Conservation (phyloP, 2,329 filamentous ascomycete species). For the Orbilia quercus region DNA sequence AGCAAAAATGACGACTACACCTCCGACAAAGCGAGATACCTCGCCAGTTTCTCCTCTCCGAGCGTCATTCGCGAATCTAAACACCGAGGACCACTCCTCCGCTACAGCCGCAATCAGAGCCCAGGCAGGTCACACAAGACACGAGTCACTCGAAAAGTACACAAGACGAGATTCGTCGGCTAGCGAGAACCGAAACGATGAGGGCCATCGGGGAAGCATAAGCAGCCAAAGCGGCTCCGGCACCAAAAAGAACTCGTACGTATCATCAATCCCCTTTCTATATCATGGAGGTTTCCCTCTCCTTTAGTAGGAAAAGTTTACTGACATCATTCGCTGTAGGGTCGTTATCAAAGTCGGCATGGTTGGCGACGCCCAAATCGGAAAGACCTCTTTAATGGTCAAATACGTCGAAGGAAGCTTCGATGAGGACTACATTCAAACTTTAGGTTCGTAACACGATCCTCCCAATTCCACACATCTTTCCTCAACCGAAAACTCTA, state of each 20-base stretch:
- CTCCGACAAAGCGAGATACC: conserved; percentile 51
- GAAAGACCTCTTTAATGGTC: conserved; percentile 99
- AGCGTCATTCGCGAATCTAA: conserved; percentile 53
- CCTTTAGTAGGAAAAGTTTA: neutral
- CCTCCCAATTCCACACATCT: neutral
- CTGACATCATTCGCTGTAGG: conserved; percentile 62
- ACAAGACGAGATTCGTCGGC: conserved; percentile 46
- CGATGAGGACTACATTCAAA: conserved; percentile 99
- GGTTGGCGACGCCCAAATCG: conserved; percentile 98
- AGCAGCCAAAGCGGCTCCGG: conserved; percentile 51
- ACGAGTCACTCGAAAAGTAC: conserved; percentile 56
- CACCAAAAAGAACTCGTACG: conserved; percentile 56
- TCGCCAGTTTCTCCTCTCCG: conserved; percentile 55
- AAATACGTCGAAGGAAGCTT: conserved; percentile 99
- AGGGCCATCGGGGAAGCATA: conserved; percentile 50
- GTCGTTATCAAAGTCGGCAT: conserved; percentile 99
- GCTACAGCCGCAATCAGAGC: conserved; percentile 54
- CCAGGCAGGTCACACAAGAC: conserved; percentile 53
- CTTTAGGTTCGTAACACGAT: conserved; percentile 72
- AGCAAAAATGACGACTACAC: conserved; percentile 53
- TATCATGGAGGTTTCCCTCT: neutral
- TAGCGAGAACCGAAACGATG: conserved; percentile 50
- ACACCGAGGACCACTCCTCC: conserved; percentile 46
- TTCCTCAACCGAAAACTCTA: conserved; percentile 11
- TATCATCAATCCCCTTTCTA: conserved; percentile 3